Base-by-base conservation (phyloP, 2,329 filamentous ascomycete genomes). In the Acephala macrosclerotiorum region DNA sequence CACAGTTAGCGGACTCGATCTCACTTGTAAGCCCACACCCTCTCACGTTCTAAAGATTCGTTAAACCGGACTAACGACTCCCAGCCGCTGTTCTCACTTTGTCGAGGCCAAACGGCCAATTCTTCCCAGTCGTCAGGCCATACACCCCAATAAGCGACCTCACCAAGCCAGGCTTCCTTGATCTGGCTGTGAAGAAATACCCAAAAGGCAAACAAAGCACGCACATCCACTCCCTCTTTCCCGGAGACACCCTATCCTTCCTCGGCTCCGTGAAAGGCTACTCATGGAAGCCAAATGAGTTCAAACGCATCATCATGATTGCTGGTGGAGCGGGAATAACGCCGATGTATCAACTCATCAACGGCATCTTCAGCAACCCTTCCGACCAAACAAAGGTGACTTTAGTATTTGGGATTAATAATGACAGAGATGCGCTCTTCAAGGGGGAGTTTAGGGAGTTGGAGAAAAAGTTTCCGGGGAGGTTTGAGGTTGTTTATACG, bases 251-350 rank as follows among this genome's bases (percentile, higher is more conserved):
- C 2, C 79, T 92, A 14, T 83, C 82, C 49, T 87, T 92, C 71
- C 80, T 84, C 6, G 80, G 81, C 0, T 80, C 85, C 3, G 77
- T 92, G 3, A 81, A 80, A 20, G 85, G 82, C 29, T 85, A 85
- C 74, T 72, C 77, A 38, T 91, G 86, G 84, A 83, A 79, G 25
- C 79, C 84, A 33, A 71, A 71, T 45, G 78, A 79, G 74, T 80
- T 77, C 72, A 74, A 73, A 3, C 82, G 85, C 67, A 77, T 93
- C n/a, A 84, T 86, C 2, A 81, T 92, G 45, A 85, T 93, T 51
- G 90, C 90, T 0, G 90, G 91, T 53, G 90, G 91, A 14, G 89
- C 70, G 14, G 91, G 91, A 20, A 91, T 93, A 69, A 92, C 90
- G 0, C 90, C 91, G 0, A 84, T 90, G 69, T 91, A 87, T 74